These are phyloP conservation scores for Saccharum spontaneum DNA, from an alignment of 176 grass and related monocot species.

Conservation along the genomic window DNA sequence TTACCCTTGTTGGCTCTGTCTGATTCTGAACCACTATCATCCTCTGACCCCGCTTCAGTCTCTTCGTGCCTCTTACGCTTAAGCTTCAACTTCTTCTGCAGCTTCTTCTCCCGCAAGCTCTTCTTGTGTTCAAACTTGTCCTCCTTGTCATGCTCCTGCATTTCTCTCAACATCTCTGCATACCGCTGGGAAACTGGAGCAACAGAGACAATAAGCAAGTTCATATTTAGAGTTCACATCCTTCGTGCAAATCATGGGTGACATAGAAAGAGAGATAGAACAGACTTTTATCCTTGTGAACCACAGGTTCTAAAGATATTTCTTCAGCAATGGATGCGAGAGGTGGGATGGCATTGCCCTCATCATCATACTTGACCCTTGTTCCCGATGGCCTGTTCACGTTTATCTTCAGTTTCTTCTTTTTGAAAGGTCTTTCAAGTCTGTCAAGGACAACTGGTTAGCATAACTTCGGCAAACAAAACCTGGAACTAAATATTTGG, in stretches of 20 bases:
- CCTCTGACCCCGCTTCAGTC: constrained; percentile 29
- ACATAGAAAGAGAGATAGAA: not conserved
- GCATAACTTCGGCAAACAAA: constrained; percentile 2
- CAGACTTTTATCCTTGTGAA: constrained; percentile 63
- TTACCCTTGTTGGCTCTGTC: constrained; percentile 45
- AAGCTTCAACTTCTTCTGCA: constrained; percentile 78
- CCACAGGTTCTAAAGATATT: constrained; percentile 42
- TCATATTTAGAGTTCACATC: constrained; percentile 17
- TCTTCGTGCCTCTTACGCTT: constrained; percentile 72
- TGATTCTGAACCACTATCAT: constrained; percentile 46
- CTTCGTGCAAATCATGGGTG: constrained; percentile 1
- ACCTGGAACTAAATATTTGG: not conserved
- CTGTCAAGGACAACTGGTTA: constrained; percentile 37
- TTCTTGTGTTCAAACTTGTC: constrained; percentile 76
- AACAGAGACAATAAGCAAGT: not conserved
- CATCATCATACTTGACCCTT: constrained; percentile 88
- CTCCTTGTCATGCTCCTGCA: constrained; percentile 78
- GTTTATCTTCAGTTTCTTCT: constrained; percentile 97
- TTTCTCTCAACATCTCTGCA: constrained; percentile 68
- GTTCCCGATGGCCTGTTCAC: constrained; percentile 72
- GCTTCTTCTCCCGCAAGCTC: constrained; percentile 62
- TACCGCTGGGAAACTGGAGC: constrained; percentile 69
- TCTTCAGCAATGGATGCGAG: constrained; percentile 70
- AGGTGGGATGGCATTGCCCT: constrained; percentile 68
- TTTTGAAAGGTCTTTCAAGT: constrained; percentile 57